phyloP scores from a whole-genome alignment of 306 rosid species.

The Inga laurina region DNA sequence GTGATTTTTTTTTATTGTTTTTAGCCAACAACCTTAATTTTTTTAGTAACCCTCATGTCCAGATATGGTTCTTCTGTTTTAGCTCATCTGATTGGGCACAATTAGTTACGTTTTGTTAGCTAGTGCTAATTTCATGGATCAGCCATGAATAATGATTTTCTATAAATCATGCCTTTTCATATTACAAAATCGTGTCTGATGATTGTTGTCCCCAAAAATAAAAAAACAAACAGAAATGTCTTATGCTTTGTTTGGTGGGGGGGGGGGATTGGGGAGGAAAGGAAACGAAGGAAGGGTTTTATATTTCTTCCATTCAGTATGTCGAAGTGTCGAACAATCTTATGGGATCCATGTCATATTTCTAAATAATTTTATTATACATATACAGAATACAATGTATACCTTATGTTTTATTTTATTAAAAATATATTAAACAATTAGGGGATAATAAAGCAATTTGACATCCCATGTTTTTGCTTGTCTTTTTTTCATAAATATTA shows the following conservation, averaged over 20 bases:
- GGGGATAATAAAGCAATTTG: background rate
- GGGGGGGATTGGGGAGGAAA: background rate
- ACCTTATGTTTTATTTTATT: background rate
- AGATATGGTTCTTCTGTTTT: background rate
- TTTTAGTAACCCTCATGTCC: background rate
- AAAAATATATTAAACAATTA: background rate
- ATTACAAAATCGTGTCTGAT: background rate
- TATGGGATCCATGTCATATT: background rate
- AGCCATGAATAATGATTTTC: background rate
- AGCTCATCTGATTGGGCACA: background rate
- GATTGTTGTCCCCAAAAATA: background rate
- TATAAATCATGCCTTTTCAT: background rate
- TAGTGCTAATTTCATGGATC: background rate
- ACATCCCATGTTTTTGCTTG: background rate
- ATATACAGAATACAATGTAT: background rate
- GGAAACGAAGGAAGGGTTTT: background rate
- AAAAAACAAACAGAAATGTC: background rate
- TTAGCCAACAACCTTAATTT: constrained; percentile 1
- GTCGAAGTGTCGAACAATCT: background rate
- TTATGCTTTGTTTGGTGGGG: background rate
- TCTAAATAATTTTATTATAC: background rate
- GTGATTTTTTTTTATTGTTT: background rate
- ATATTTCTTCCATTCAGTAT: background rate
- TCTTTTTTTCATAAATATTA: background rate
- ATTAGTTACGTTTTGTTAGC: background rate